Percentiles rank a stretch among this genome's conserved stretches.
Evolutionary conservation across 2,329 filamentous ascomycete species (phyloP).

Genomic region (Aspergillus brunneoviolaceus): DNA sequence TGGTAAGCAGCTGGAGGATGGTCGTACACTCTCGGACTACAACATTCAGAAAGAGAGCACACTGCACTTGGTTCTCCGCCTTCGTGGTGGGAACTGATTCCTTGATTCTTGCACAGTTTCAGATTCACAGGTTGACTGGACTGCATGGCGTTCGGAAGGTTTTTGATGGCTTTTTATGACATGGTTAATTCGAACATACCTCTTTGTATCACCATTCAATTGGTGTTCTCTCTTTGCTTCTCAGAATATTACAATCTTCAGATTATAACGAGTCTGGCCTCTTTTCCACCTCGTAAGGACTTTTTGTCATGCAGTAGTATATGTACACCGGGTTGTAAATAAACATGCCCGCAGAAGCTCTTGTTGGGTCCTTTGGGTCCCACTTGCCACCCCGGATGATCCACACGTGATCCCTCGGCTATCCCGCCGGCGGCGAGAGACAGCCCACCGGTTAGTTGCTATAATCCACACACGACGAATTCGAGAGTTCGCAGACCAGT

Average conservation of each 20-base stretch:
- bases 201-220: conserved; percentile 4
- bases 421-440: background rate
- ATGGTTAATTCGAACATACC: conserved; percentile 17
- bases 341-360: no score
- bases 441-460: background rate
- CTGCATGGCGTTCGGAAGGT: conserved; percentile 41
- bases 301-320: background rate
- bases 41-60: conserved; percentile 63
- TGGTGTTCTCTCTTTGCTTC: background rate
- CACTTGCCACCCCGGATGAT: background rate
- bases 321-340: background rate
- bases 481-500: conserved; percentile 7
- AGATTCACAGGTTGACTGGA: conserved; percentile 27
- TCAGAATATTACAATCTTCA: background rate
- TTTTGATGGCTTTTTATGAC: conserved; percentile 24
- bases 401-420: background rate
- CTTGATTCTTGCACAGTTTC: conserved; percentile 13
- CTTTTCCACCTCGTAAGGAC: background rate
- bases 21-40: conserved; percentile 54
- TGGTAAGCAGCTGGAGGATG: conserved; percentile 62
- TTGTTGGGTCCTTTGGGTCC: background rate
- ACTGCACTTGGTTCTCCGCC: conserved; percentile 58
- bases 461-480: background rate
- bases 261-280: background rate
- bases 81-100: conserved; percentile 44